Evolutionary conservation across 768 basidiomycete genomes (phyloP), one percentile per base, ranked within the genome.

Genomic region (Sistotremastrum suecicum): DNA sequence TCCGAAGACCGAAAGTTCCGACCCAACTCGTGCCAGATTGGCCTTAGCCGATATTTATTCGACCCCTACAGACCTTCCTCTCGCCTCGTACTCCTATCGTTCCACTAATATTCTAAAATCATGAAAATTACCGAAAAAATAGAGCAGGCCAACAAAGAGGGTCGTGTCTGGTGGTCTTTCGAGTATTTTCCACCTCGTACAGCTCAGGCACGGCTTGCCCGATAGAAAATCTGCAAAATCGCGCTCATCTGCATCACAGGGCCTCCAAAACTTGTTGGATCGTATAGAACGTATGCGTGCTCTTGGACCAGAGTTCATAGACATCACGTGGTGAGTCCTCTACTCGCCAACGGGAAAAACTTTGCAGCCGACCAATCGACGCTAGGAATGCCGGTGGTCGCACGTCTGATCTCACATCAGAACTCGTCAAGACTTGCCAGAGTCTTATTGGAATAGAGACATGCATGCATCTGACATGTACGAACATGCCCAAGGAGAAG

Each of bases 61-160:
- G 40, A 9, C 10, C 4, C 33, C 29, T 41, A 32, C 12, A 41
- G 40, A 41, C 30, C 28, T 43, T 43, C 42, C 42, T 43, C 42
- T 4, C 20, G 7, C 29, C 42, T n/a, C 32, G 9, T 34, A 43
- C 48, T 40, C 29, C 33, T 28, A n/a, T 43, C 40, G 12, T 11
- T 42, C 46, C 36, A 20, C 36, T 9, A 11, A 44, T 9, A 8
- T n/a, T 39, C 38, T 40, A 39, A 34, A 39, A 48, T 47, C 64
- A 95, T 95, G 89, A 94, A 84, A 76, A 88, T 98, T 63, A 89
- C 81, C 54, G 78, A 91, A 64, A 97, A 94, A 69, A 87, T 97
- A 39, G 72, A 80, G 51, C 78, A 87, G 62, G 86, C 86, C 41
- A 67, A 76, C 50, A 80, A 83, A 60, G 84, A 94, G 55, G 80